Conservation (phyloP, 139 green algal genomes). For the Chara braunii region DNA sequence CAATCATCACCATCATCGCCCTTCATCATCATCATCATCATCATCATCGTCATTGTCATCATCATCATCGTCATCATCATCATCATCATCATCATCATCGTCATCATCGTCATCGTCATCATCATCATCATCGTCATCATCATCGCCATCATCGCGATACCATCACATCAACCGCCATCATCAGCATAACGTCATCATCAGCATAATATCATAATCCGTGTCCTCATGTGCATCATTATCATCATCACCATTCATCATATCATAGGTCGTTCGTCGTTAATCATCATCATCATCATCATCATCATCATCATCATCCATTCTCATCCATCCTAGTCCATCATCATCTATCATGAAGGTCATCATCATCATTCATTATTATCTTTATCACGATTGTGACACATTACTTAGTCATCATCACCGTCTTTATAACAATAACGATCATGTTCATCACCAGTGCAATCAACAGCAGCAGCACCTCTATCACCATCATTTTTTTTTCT, state of each 20-base stretch:
- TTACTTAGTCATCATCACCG: background rate
- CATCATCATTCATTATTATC: background rate
- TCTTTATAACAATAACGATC: background rate
- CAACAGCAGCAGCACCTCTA: background rate
- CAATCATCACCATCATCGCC: too few species aligned
- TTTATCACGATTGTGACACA: background rate
- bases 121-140: background rate
- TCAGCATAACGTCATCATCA: background rate
- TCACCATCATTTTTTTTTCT: background rate
- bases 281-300: background rate
- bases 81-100: background rate
- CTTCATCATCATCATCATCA: background rate
- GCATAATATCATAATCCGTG: background rate
- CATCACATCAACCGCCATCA: background rate
- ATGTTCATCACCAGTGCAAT: background rate
- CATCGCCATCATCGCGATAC: background rate
- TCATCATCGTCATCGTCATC: background rate
- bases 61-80: background rate
- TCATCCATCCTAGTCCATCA: too few species aligned
- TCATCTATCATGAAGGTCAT: too few species aligned
- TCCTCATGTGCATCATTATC: background rate
- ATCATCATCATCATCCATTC: background rate
- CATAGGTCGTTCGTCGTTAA: background rate
- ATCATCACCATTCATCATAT: background rate
- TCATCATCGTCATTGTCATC: background rate